phyloP scores from a whole-genome alignment of 2,329 filamentous ascomycete genomes.

The Ceratocystis papillata region DNA sequence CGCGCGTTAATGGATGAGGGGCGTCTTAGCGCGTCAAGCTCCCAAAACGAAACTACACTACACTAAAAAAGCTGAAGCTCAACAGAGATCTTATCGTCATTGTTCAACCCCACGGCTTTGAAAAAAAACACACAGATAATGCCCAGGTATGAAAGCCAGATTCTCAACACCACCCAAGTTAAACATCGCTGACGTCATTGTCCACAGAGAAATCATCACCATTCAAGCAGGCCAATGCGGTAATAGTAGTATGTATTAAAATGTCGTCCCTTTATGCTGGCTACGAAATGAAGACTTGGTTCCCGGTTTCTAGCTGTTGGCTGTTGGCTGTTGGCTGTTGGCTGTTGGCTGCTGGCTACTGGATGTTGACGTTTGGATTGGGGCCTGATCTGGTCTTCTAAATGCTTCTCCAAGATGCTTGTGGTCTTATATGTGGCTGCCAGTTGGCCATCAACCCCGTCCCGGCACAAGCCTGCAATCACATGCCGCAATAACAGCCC shows the following conservation, averaged over 20 bases:
- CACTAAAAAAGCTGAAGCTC: conserved; percentile 12
- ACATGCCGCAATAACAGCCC: too few relatives aligned
- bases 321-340: too few relatives aligned
- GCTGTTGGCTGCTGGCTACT: too few relatives aligned
- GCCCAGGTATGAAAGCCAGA: conserved; percentile 24
- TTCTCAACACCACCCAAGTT: background rate
- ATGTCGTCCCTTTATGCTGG: background rate
- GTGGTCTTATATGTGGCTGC: background rate
- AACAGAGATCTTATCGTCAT: conserved; percentile 13
- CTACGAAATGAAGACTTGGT: background rate
- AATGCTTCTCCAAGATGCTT: background rate
- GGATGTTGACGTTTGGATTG: background rate
- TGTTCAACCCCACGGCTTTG: conserved; percentile 1
- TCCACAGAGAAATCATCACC: conserved; percentile 87
- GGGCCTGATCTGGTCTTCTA: background rate
- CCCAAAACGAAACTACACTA: background rate
- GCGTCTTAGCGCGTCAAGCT: background rate
- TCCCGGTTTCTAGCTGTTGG: too few relatives aligned
- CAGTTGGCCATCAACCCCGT: background rate
- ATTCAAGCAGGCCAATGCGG: conserved; percentile 98
- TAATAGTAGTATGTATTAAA: conserved; percentile 74
- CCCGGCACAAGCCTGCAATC: too few relatives aligned
- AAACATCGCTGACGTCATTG: conserved; percentile 11
- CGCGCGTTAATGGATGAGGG: background rate
- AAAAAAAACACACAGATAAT: conserved; percentile 17